These are phyloP conservation scores for Calocybe indica DNA, from an alignment of 768 basidiomycete species.

Conservation along the genomic window DNA sequence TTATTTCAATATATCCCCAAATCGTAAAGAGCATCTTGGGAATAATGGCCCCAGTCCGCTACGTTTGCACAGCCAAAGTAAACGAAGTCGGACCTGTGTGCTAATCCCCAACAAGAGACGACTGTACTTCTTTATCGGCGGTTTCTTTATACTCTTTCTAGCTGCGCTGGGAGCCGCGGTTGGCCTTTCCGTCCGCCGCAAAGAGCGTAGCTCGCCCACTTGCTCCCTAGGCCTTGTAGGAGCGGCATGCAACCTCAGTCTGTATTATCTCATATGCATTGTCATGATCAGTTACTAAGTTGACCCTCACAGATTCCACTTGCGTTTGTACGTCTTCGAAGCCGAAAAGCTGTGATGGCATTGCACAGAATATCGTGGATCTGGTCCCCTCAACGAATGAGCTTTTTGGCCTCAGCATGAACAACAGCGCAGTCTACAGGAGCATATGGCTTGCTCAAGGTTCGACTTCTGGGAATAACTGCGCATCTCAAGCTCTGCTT, in stretches of 20 bases:
- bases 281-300: not conserved
- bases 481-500: constrained; percentile 46
- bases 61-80: not conserved
- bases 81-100: not conserved
- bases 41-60: not conserved
- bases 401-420: constrained; percentile 41
- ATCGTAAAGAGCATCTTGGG: not conserved
- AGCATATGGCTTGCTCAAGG: constrained; percentile 48
- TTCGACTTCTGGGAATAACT: constrained; percentile 33
- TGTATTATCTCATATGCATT: constrained; percentile 15
- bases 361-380: constrained; percentile 47
- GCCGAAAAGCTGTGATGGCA: constrained; percentile 37
- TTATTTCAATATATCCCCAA: not conserved
- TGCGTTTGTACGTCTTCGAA: constrained; percentile 52
- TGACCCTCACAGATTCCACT: constrained; percentile 42
- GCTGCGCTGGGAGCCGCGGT: constrained; percentile 38
- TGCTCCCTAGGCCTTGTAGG: constrained; percentile 44
- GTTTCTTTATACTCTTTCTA: constrained; percentile 29
- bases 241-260: constrained; percentile 49
- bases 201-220: constrained; percentile 12
- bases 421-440: constrained; percentile 34
- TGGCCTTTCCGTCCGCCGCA: constrained; percentile 33
- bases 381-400: constrained; percentile 45
- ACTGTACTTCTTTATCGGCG: constrained; percentile 20
- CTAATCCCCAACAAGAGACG: constrained; percentile 12